Evolutionary conservation across 306 rosid genomes (phyloP).

Genomic region (Castanea mollissima): DNA sequence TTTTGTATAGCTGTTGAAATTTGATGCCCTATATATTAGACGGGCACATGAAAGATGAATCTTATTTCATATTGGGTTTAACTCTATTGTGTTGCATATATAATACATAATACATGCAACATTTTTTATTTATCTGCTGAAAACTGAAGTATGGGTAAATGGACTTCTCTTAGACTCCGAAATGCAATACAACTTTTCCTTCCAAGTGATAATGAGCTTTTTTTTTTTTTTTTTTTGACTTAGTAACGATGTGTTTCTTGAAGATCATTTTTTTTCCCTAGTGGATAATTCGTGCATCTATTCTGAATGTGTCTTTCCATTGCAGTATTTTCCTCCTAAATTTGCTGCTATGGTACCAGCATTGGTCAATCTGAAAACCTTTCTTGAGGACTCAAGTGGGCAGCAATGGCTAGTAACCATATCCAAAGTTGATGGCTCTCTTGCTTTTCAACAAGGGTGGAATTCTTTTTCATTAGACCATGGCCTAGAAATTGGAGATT

Average conservation of each 20-base stretch:
- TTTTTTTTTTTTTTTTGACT: not conserved
- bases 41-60: not conserved
- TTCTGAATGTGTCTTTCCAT: conserved; percentile 7
- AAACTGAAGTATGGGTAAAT: not conserved
- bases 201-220: not conserved
- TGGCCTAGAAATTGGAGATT: conserved; percentile 47
- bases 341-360: conserved; percentile 33
- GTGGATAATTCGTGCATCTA: conserved; percentile 1
- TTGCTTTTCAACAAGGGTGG: conserved; percentile 68
- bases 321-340: conserved; percentile 66
- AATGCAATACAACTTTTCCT: not conserved
- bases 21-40: not conserved
- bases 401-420: conserved; percentile 41
- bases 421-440: conserved; percentile 35
- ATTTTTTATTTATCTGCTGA: not conserved
- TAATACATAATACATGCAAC: not conserved
- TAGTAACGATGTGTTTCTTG: too few relatives aligned
- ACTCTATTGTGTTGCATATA: too few relatives aligned
- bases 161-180: not conserved
- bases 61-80: not conserved
- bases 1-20: not conserved
- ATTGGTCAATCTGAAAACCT: conserved; percentile 35
- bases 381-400: conserved; percentile 53
- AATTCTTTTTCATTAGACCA: conserved; percentile 42
- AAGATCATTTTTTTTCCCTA: not conserved